Evolutionary conservation across 2,329 filamentous ascomycete species (phyloP).

Genomic region (Blastomyces silverae): DNA sequence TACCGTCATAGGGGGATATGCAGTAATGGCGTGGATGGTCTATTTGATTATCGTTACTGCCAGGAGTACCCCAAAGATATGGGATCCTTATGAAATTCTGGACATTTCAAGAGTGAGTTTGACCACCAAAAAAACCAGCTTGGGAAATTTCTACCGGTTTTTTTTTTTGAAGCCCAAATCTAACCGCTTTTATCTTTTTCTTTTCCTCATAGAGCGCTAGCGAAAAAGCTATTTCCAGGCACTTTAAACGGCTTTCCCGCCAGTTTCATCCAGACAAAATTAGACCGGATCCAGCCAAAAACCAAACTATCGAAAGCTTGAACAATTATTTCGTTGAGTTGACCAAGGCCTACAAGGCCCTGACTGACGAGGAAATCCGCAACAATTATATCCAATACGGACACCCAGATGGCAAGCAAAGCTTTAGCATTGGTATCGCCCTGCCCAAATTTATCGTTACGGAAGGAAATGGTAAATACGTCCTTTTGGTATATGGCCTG

Average conservation of each 20-base stretch:
- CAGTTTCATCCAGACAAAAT: conserved; percentile 92
- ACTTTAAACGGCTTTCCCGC: conserved; percentile 79
- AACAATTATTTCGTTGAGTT: conserved; percentile 90
- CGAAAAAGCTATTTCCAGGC: conserved; percentile 86
- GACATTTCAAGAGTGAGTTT: conserved; percentile 67
- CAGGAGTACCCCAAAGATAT: conserved; percentile 65
- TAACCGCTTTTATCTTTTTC: not conserved
- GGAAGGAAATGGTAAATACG: conserved; percentile 91
- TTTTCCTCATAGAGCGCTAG: conserved; percentile 57
- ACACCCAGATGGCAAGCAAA: conserved; percentile 96
- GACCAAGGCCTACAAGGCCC: conserved; percentile 94
- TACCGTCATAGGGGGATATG: conserved; percentile 70
- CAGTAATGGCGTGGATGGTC: conserved; percentile 78
- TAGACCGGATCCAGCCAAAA: conserved; percentile 72
- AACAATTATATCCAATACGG: conserved; percentile 96
- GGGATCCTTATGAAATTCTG: conserved; percentile 95
- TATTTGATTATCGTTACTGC: conserved; percentile 82
- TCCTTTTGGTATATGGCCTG: conserved; percentile 79
- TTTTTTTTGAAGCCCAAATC: not conserved
- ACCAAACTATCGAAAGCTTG: conserved; percentile 76
- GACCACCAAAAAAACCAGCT: conserved; percentile 9
- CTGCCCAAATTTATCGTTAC: conserved; percentile 87
- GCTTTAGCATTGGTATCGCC: conserved; percentile 94
- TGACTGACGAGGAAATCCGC: conserved; percentile 94
- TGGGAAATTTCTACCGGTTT: conserved; percentile 3